Evolutionary conservation across 495 filamentous ascomycete species (phyloP).

Genomic region (Baudoinia panamericana): DNA sequence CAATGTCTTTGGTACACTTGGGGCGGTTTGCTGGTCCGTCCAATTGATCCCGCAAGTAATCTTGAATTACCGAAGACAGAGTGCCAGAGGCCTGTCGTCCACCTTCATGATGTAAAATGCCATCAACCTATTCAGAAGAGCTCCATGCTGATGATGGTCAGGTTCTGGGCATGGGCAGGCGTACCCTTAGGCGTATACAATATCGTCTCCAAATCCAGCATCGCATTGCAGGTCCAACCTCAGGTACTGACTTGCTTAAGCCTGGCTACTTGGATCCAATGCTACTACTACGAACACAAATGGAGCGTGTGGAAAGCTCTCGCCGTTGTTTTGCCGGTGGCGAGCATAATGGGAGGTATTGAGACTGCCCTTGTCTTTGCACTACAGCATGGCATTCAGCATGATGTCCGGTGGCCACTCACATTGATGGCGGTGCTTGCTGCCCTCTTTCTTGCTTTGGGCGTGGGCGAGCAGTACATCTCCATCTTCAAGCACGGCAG

Average conservation of each 20-base stretch:
- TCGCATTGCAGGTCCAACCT: slow-evolving; percentile 47
- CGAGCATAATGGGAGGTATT: slow-evolving; percentile 36
- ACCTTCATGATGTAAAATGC: slow-evolving; percentile 52
- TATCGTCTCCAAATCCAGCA: slow-evolving; percentile 46
- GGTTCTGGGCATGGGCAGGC: slow-evolving; percentile 48
- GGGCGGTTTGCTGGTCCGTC: slow-evolving; percentile 45
- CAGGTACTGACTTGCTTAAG: slow-evolving; percentile 50
- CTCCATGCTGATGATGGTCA: no score
- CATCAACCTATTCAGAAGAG: no score
- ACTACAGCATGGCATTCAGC: slow-evolving; percentile 31
- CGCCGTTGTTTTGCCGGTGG: slow-evolving; percentile 31
- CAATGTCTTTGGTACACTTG: slow-evolving; percentile 44
- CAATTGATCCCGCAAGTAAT: slow-evolving; percentile 53
- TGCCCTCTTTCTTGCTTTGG: slow-evolving; percentile 42
- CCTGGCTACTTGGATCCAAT: slow-evolving; percentile 51
- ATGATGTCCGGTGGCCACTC: slow-evolving; percentile 37
- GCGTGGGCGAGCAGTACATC: slow-evolving; percentile 42
- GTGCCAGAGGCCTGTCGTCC: slow-evolving; percentile 45
- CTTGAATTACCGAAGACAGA: slow-evolving; percentile 48
- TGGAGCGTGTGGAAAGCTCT: slow-evolving; percentile 35
- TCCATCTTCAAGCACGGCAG: slow-evolving; percentile 47
- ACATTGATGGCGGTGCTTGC: slow-evolving; percentile 50
- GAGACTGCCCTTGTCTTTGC: slow-evolving; percentile 41
- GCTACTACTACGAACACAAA: slow-evolving; percentile 48
- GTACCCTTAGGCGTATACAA: slow-evolving; percentile 55